Evolutionary conservation across 345 rosid genomes (phyloP).

Genomic region (Syzygium aromaticum): DNA sequence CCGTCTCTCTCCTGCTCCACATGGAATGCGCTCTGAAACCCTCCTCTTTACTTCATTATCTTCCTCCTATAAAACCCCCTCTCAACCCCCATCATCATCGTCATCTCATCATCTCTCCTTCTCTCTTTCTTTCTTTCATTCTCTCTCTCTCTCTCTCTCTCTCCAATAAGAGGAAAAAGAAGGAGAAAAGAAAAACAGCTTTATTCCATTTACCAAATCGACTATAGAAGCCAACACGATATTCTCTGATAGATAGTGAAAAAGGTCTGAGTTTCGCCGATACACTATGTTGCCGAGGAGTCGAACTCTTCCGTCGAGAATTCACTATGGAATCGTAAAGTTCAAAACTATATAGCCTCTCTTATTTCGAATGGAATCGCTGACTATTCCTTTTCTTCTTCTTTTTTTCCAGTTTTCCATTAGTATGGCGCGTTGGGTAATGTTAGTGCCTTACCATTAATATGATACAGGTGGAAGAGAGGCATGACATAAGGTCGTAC

Average conservation of each 20-base stretch:
- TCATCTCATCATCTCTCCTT: not conserved
- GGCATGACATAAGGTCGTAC: slow-evolving; percentile 36
- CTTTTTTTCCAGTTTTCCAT: not conserved
- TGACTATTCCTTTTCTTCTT: not conserved
- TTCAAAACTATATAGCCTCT: not conserved
- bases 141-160: not conserved
- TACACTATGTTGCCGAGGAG: slow-evolving; percentile 39
- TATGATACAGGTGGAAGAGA: slow-evolving; percentile 30
- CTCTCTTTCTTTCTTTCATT: not conserved
- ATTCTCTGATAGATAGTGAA: not conserved
- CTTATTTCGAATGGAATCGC: not conserved
- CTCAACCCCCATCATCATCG: not conserved
- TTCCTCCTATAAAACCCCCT: not conserved
- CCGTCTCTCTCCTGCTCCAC: not conserved
- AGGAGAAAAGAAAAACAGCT: not conserved
- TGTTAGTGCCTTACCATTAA: not conserved
- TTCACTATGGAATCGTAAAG: slow-evolving; percentile 27
- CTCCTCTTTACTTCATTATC: not conserved
- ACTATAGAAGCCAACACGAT: not conserved
- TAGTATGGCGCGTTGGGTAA: not conserved
- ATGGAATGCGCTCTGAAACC: not conserved
- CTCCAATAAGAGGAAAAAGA: not conserved
- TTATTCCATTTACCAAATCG: not conserved
- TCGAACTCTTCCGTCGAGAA: slow-evolving; percentile 48
- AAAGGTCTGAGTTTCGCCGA: not conserved